Base-by-base conservation (phyloP, 257 asterid species). In the Solanum acaule region DNA sequence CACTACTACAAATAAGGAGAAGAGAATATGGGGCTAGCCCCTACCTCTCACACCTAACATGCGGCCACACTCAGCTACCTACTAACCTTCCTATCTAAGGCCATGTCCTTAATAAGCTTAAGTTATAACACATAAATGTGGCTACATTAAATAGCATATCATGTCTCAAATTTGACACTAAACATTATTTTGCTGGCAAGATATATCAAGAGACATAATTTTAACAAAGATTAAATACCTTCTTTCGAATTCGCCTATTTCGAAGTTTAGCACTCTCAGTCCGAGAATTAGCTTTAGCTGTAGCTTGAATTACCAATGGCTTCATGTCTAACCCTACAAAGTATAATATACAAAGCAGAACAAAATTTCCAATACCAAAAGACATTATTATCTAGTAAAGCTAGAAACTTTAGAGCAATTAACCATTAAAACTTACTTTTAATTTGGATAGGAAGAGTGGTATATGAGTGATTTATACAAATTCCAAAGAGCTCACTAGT, bases 181-280 rank as follows among this genome's bases (percentile, higher is more conserved):
- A 16, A 86, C 61, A 14, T 10, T 25, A 75, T 40, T 27, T 38
- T 35, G 27, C 44, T 37, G 25, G 33, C 3, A 1, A 22, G 16
- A 23, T 6, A 44, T 22, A 31, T 40, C 83, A 25, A 86, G 49
- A 76, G 46, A 14, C 65, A 86, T 52, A 86, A 78, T 40, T 78
- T 78, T 25, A n/a, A 29, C 31, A 76, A 59, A 68, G 11, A 8
- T 38, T 1, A n/a, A 8, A 6, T 86, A 96, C 97, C 98, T 95
- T 95, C 90, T 93, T 95, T 77, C 92, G 91, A 35, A 88, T 65
- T 93, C 97, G 94, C 86, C 94, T 89, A 76, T 95, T 92, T 29
- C 87, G 93, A 90, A 92, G 92, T 88, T 96, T 95, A 23, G 95
- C 91, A 89, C 93, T 94, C 88, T 96, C 98, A 1, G 94, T 94